Base-by-base conservation (phyloP, 768 basidiomycete species). In the Atractiella rhizophila region DNA sequence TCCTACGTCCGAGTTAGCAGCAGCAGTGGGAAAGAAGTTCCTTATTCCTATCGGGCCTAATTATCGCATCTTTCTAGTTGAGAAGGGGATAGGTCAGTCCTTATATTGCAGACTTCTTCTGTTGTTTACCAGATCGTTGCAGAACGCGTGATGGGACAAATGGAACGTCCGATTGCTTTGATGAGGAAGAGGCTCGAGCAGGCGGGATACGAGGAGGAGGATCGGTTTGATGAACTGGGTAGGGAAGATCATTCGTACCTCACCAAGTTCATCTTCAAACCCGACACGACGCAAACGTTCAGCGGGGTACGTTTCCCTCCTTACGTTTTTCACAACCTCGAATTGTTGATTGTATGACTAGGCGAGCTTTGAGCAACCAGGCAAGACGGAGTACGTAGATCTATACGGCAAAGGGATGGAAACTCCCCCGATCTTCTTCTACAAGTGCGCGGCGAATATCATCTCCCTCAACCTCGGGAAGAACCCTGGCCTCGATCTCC, bases 401-500 rank as follows among this genome's bases (percentile, higher is more conserved):
- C 70, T 98, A 23, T 72, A 74, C 0, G 74, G 72, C 1, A 67
- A 74, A 37, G 69, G 77, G 50, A 63, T 96, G 3, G 75, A 76
- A 39, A 78, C 83, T 4, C 76, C 96, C 35, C 91, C 91, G 1
- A 73, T 88, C 49, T 64, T 71, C 43, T 65, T 94, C 11, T 76
- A 98, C 57, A 67, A 70, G 40, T 71, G 81, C 44, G 83, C 85
- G 1, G 73, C 76, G 49, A 68, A 69, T 20, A 85, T 98, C 52
- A 63, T 78, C 43, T 73, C 67, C 29, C 74, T 96, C 44, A 79
- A 77, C 45, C 68, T 96, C 12, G 88, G 83, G 4, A 72, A 79
- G 32, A 98, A 96, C 55, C 83, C 86, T 2, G 81, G 88, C 70
- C 68, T 86, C 40, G 86, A 96, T 57, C 76, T 96, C 27, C 91